These are phyloP conservation scores for Lentinula novae-zelandiae DNA, from an alignment of 1,284 basidiomycete genomes.

Conservation along the genomic window DNA sequence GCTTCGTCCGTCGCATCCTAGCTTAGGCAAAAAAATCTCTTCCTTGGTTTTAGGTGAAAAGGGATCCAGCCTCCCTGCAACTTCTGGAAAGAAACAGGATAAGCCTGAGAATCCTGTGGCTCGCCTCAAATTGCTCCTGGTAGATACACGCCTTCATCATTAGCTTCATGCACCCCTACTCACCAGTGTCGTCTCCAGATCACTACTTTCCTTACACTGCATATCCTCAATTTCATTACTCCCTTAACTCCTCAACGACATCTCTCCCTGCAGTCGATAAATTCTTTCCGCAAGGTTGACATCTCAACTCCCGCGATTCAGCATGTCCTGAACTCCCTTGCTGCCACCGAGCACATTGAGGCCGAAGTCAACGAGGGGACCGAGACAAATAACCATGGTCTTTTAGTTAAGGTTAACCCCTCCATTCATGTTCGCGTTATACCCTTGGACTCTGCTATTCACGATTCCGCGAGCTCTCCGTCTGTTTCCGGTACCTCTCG, in stretches of 20 bases:
- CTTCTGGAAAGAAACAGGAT: constrained; percentile 31
- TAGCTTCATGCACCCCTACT: neutral
- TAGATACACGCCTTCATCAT: constrained; percentile 31
- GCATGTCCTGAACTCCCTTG: constrained; percentile 58
- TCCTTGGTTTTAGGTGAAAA: constrained; percentile 61
- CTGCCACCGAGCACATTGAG: constrained; percentile 29
- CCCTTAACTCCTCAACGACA: constrained; percentile 69
- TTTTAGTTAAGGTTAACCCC: constrained; percentile 57
- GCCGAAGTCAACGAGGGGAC: constrained; percentile 3
- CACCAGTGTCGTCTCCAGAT: constrained; percentile 40
- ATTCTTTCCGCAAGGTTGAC: constrained; percentile 53
- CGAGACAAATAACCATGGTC: constrained; percentile 33
- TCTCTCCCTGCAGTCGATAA: constrained; percentile 25
- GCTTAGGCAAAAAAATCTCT: constrained; percentile 42
- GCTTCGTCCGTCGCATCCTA: constrained; percentile 18
- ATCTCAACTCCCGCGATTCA: constrained; percentile 59
- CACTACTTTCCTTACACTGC: constrained; percentile 83
- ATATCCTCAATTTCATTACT: constrained; percentile 91
- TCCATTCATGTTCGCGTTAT: constrained; percentile 16
- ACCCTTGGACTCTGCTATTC: constrained; percentile 19
- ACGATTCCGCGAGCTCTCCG: constrained; percentile 6
- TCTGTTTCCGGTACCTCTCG: constrained; percentile 12
- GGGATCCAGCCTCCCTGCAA: constrained; percentile 47
- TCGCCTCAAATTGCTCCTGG: constrained; percentile 85
- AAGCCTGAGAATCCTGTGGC: constrained; percentile 78